Conservation (phyloP, 169 alveolate genomes). For the Plasmodium sp. region DNA sequence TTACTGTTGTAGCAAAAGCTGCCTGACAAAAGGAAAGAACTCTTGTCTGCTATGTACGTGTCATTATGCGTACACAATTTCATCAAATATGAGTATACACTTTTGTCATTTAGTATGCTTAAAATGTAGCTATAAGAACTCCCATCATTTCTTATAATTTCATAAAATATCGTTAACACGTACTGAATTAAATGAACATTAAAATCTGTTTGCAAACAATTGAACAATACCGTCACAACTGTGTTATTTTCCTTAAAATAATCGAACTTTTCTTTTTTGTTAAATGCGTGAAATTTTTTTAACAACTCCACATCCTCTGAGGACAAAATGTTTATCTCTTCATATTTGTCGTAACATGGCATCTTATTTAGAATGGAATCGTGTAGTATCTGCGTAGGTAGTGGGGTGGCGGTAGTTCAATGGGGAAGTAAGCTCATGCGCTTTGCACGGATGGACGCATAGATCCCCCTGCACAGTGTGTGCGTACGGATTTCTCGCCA, state of each 20-base stretch:
- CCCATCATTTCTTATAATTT: slow-evolving; percentile 75
- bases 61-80: slow-evolving; percentile 73
- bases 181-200: slow-evolving; percentile 71
- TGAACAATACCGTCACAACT: slow-evolving; percentile 52
- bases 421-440: not conserved
- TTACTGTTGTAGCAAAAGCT: slow-evolving; percentile 73
- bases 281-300: slow-evolving; percentile 74
- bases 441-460: not conserved
- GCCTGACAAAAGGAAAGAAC: slow-evolving; percentile 66
- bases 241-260: slow-evolving; percentile 58
- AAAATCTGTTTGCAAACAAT: slow-evolving; percentile 69
- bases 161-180: slow-evolving; percentile 74
- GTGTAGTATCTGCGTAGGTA: slow-evolving; percentile 37
- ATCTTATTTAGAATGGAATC: slow-evolving; percentile 74
- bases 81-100: slow-evolving; percentile 39
- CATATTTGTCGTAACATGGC: slow-evolving; percentile 75
- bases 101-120: slow-evolving; percentile 41
- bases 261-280: slow-evolving; percentile 67
- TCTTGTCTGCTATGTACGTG: slow-evolving; percentile 73
- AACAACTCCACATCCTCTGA: slow-evolving; percentile 69
- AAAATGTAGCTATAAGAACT: slow-evolving; percentile 74
- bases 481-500: not conserved
- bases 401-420: not conserved
- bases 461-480: not conserved
- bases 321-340: slow-evolving; percentile 71